Evolutionary conservation across 2,329 filamentous ascomycete genomes (phyloP), one percentile per base, ranked within the genome.

Genomic region (Colletotrichum sidae): DNA sequence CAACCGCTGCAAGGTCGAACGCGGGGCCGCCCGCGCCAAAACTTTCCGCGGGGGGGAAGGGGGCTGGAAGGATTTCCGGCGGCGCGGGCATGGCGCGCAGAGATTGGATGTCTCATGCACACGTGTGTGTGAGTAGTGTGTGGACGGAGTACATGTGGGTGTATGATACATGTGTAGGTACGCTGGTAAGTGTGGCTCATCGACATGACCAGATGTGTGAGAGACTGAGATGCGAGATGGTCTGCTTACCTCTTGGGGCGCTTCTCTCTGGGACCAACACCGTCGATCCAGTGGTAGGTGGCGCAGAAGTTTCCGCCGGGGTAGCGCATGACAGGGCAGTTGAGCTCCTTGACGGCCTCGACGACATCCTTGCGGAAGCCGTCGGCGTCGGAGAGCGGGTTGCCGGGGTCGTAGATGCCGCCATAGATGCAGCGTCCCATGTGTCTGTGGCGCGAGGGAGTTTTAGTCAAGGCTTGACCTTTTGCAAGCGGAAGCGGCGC

Each of bases 391-490:
- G 91, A 89, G n/a, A 94, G 83, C 3, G 88, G 79, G 75, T 89
- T 94, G 39, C 84, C 86, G 1, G 92, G 92, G 70, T 95, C 92
- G 78, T 94, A 95, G 74, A 96, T 91, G 69, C 93, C 92, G 68
- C 92, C 92, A 75, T 96, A 95, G 73, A 96, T 94, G 81, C 92
- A 96, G 67, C 92, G 88, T 72, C 92, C 92, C 92, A 96, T 96
- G 78, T 96, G 93, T 72, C 91, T 93, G 70, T 38, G 44, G 35
- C 15, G 37, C 52, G 15, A 11, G 7, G 12, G 33, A 52, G n/a
- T 33, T 12, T 3, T 13, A 35, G 15, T 17, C 38, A n/a, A 8
- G 39, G n/a, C 8, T n/a, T 38, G 12, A 10, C 44, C 25, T 25
- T 25, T 25, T 15, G 3, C 34, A 55, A 37, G 34, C n/a, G 13